phyloP scores from a whole-genome alignment of 257 asterid genomes.

The Capsicum chinense region DNA sequence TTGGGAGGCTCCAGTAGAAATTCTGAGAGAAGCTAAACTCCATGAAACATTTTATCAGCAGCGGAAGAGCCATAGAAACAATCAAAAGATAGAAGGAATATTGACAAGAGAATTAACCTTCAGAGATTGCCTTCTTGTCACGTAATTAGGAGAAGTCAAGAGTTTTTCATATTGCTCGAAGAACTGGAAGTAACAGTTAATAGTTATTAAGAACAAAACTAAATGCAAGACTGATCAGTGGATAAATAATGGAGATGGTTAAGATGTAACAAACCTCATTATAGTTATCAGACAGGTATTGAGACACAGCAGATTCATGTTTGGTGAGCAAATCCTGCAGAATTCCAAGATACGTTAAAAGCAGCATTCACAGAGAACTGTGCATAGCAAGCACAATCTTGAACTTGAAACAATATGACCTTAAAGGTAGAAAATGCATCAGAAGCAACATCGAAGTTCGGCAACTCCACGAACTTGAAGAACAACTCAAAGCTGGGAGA shows the following conservation, averaged over 20 bases:
- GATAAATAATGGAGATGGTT: slow-evolving; percentile 8
- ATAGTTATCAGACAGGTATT: slow-evolving; percentile 73
- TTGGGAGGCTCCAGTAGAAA: slow-evolving; percentile 92
- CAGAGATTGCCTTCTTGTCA: slow-evolving; percentile 96
- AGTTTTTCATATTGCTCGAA: slow-evolving; percentile 90
- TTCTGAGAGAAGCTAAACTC: slow-evolving; percentile 88
- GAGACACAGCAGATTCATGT: slow-evolving; percentile 76
- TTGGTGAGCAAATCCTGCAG: slow-evolving; percentile 89
- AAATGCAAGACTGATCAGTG: not conserved
- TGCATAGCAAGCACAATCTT: slow-evolving; percentile 21
- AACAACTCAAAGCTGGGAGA: slow-evolving; percentile 96
- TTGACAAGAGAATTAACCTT: slow-evolving; percentile 62
- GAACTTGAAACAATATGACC: slow-evolving; percentile 52
- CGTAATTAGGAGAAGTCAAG: slow-evolving; percentile 79
- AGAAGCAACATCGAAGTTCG: slow-evolving; percentile 90
- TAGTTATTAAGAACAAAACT: slow-evolving; percentile 29
- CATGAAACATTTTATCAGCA: slow-evolving; percentile 40
- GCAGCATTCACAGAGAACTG: slow-evolving; percentile 24
- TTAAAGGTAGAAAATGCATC: slow-evolving; percentile 97
- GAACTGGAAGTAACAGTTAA: slow-evolving; percentile 58
- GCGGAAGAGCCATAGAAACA: slow-evolving; percentile 34
- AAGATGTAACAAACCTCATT: slow-evolving; percentile 59
- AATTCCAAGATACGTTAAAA: slow-evolving; percentile 25
- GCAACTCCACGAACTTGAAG: slow-evolving; percentile 89
- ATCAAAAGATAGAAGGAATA: slow-evolving; percentile 37